phyloP scores from a whole-genome alignment of 2,329 filamentous ascomycete genomes.

The Nigrospora osmanthi region DNA sequence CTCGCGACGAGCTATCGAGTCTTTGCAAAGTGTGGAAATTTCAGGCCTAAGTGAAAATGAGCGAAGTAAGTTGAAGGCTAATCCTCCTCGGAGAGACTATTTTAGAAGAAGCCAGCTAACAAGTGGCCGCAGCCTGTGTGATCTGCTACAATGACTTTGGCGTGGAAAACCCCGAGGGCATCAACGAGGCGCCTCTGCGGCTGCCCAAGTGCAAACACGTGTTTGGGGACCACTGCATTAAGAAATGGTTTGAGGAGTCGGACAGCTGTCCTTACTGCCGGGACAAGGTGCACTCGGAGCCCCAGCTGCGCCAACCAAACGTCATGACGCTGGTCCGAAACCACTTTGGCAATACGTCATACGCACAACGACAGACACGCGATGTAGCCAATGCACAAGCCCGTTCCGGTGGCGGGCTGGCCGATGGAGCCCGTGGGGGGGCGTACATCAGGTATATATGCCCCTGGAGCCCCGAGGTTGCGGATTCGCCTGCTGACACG shows the following conservation, averaged over 20 bases:
- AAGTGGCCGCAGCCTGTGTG: constrained; percentile 38
- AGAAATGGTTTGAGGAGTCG: constrained; percentile 56
- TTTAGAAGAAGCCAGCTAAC: no score
- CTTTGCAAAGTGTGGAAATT: constrained; percentile 37
- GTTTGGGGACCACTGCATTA: constrained; percentile 57
- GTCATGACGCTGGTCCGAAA: no score
- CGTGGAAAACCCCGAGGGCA: constrained; percentile 46
- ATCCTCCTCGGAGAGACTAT: no score
- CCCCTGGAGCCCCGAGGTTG: no score
- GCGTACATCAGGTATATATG: no score
- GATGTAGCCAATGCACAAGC: no score
- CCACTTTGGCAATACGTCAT: no score
- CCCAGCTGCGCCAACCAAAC: constrained; percentile 8
- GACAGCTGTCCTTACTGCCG: constrained; percentile 59
- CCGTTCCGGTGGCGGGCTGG: no score
- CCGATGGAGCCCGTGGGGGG: no score
- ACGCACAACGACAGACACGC: no score
- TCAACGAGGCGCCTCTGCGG: constrained; percentile 47
- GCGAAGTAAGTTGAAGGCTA: constrained; percentile 30
- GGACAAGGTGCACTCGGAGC: constrained; percentile 49
- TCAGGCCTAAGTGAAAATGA: constrained; percentile 36
- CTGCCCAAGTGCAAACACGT: constrained; percentile 56
- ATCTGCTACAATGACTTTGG: constrained; percentile 61
- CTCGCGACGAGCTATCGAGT: constrained; percentile 35
- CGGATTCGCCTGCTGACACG: no score